Evolutionary conservation across 1,139 yeast species (phyloP).

Genomic region (Taphrina communis): DNA sequence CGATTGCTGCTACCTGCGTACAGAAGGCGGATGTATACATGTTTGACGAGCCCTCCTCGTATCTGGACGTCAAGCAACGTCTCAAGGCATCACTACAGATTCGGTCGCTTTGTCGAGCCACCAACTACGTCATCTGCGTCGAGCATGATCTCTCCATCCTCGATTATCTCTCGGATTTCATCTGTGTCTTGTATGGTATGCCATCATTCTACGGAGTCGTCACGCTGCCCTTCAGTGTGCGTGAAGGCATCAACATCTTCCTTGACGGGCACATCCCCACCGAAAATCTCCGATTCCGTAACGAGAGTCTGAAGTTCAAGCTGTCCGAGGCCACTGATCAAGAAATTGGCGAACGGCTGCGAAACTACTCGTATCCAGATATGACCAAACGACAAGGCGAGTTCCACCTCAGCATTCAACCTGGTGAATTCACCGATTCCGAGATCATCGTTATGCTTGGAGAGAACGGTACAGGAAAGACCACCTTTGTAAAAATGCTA

Average conservation of each 20-base stretch:
- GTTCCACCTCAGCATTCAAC: conserved; percentile 77
- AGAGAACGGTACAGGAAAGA: conserved; percentile 99
- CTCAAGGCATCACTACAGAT: conserved; percentile 94
- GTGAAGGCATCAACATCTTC: conserved; percentile 98
- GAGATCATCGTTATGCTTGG: conserved; percentile 99
- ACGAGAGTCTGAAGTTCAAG: conserved; percentile 92
- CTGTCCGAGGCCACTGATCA: conserved; percentile 89
- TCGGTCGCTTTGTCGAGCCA: conserved; percentile 76
- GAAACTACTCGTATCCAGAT: conserved; percentile 75
- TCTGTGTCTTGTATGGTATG: conserved; percentile 94
- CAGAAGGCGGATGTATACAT: conserved; percentile 91
- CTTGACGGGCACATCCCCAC: conserved; percentile 97
- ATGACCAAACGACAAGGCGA: conserved; percentile 95
- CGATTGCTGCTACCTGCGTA: conserved; percentile 95
- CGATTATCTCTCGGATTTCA: conserved; percentile 93
- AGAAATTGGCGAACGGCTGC: conserved; percentile 74
- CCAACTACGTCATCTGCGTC: conserved; percentile 84
- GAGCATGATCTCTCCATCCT: conserved; percentile 98
- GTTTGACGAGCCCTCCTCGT: conserved; percentile 99
- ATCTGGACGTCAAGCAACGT: conserved; percentile 97
- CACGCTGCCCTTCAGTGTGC: conserved; percentile 90
- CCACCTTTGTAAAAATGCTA: conserved; percentile 90
- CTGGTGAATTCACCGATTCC: conserved; percentile 92
- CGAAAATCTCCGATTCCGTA: conserved; percentile 94
- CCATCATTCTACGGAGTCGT: conserved; percentile 99